These are phyloP conservation scores for Nelumbo lutea DNA, from an alignment of 164 flowering plant species.

Conservation along the genomic window DNA sequence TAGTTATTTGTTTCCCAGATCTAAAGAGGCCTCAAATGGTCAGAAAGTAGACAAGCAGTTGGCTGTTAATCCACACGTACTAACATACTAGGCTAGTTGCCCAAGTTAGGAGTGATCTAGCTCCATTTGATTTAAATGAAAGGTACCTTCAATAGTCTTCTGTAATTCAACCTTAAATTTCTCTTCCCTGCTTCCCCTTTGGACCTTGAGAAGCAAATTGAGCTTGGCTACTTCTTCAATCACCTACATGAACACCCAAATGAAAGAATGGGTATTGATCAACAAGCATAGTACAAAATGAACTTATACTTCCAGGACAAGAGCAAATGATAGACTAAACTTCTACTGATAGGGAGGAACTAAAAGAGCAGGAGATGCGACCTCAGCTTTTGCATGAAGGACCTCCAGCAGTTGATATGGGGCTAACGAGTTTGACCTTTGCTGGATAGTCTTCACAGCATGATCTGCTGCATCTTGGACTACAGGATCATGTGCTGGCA, in stretches of 20 bases:
- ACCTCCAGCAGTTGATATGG: constrained; percentile 64
- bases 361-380: not conserved
- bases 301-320: no score
- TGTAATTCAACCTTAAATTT: constrained; percentile 64
- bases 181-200: constrained; percentile 61
- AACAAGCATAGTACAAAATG: not conserved
- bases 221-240: constrained; percentile 33
- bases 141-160: constrained; percentile 35
- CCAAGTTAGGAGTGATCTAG: constrained; percentile 7
- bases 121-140: constrained; percentile 26
- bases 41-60: no score
- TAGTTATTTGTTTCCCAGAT: no score
- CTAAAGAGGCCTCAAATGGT: no score
- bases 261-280: not conserved
- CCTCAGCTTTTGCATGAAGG: constrained; percentile 31
- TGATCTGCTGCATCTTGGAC: constrained; percentile 72
- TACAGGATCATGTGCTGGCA: constrained; percentile 59
- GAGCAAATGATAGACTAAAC: not conserved
- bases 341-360: not conserved
- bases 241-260: constrained; percentile 27
- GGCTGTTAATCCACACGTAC: no score
- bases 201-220: constrained; percentile 30
- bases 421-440: constrained; percentile 40
- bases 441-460: constrained; percentile 36
- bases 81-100: not conserved